These are phyloP conservation scores for Domatiomyces globalis DNA, from an alignment of 2,329 filamentous ascomycete species.

Conservation along the genomic window DNA sequence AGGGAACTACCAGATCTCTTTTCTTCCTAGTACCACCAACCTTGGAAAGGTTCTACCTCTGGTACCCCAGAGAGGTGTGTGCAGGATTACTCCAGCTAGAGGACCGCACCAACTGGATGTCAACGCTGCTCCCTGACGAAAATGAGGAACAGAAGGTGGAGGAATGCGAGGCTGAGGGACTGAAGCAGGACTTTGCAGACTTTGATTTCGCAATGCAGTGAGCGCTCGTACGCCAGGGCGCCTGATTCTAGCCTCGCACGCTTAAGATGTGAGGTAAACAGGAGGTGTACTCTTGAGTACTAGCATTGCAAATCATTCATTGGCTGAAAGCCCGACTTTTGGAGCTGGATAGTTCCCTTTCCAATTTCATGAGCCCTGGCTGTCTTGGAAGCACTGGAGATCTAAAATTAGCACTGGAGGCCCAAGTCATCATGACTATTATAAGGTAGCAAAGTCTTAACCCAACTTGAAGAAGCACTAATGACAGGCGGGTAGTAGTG, in stretches of 20 bases:
- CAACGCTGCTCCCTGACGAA: constrained; percentile 60
- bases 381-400: too few relatives aligned
- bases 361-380: too few relatives aligned
- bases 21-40: constrained; percentile 58
- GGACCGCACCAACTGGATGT: constrained; percentile 66
- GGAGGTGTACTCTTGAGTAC: too few relatives aligned
- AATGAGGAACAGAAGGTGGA: constrained; percentile 51
- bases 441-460: too few relatives aligned
- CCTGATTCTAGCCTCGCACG: too few relatives aligned
- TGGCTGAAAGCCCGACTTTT: too few relatives aligned
- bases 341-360: too few relatives aligned
- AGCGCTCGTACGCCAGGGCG: not conserved
- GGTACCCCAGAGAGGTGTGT: constrained; percentile 76
- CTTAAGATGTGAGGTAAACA: too few relatives aligned
- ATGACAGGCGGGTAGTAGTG: not conserved
- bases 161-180: constrained; percentile 52
- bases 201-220: constrained; percentile 63
- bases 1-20: constrained; percentile 35
- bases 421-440: too few relatives aligned
- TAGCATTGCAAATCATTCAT: too few relatives aligned
- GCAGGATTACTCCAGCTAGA: constrained; percentile 77
- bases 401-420: too few relatives aligned
- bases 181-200: constrained; percentile 66
- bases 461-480: too few relatives aligned
- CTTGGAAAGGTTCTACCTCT: constrained; percentile 63